Conservation (phyloP, 1,139 yeast species). For the Groenewaldozyma auringiensis region DNA sequence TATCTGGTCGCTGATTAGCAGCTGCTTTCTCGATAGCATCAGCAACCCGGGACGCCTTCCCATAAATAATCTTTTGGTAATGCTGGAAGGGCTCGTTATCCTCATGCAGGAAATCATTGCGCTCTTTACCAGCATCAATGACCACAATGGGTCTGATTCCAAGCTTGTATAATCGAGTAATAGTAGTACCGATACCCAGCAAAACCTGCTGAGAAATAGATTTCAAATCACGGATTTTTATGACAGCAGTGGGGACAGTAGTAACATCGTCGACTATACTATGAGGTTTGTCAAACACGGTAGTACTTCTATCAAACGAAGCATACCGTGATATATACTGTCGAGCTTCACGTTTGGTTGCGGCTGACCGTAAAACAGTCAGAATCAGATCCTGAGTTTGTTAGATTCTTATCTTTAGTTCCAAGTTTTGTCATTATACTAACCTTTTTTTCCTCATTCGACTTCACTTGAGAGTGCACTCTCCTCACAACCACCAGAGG, state of each 20-base stretch:
- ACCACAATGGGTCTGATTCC: slow-evolving; percentile 42
- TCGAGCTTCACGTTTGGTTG: slow-evolving; percentile 59
- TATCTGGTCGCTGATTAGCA: slow-evolving; percentile 10
- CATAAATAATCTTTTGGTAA: slow-evolving; percentile 18
- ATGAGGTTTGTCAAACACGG: slow-evolving; percentile 27
- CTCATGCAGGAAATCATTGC: slow-evolving; percentile 22
- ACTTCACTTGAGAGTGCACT: slow-evolving; percentile 5
- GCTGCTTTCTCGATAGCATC: slow-evolving; percentile 20
- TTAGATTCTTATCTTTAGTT: background rate
- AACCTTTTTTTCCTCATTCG: slow-evolving; percentile 11
- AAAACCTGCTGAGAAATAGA: slow-evolving; percentile 32
- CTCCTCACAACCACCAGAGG: background rate
- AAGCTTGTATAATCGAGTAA: slow-evolving; percentile 41
- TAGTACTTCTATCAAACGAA: slow-evolving; percentile 12
- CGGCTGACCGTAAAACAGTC: slow-evolving; percentile 56
- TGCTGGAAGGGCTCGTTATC: slow-evolving; percentile 17
- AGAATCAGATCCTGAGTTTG: slow-evolving; percentile 40
- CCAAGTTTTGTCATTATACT: background rate
- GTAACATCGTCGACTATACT: slow-evolving; percentile 24
- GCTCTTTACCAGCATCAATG: slow-evolving; percentile 31
- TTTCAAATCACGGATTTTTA: slow-evolving; percentile 39
- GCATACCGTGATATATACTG: slow-evolving; percentile 48
- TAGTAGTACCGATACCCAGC: slow-evolving; percentile 43
- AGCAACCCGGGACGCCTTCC: slow-evolving; percentile 21
- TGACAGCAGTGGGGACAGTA: slow-evolving; percentile 40